Percentiles rank a stretch among this genome's conserved stretches.
These are phyloP conservation scores for Aegilops tauschii DNA, from an alignment of 176 grass and related monocot species.

Conservation along the genomic window DNA sequence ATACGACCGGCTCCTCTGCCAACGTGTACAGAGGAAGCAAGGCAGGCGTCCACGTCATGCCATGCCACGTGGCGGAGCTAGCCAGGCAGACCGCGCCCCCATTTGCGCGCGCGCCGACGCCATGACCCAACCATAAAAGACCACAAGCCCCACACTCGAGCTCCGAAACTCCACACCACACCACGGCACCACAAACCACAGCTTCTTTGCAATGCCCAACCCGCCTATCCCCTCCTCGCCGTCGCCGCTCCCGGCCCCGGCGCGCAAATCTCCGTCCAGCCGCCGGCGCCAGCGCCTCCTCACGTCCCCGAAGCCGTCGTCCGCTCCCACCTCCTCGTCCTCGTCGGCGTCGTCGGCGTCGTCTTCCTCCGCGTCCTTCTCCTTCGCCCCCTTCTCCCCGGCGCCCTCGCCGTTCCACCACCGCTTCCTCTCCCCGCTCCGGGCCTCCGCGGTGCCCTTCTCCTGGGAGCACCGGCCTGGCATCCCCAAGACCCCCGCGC, in stretches of 20 bases:
- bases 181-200: background rate
- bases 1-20: background rate
- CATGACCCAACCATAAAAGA: constrained; percentile 42
- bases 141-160: background rate
- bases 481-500: constrained; percentile 64
- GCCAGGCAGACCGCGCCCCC: background rate
- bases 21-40: background rate
- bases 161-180: background rate
- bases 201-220: constrained; percentile 21
- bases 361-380: constrained; percentile 23
- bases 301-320: background rate
- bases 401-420: constrained; percentile 52
- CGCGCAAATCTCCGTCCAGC: background rate
- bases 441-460: constrained; percentile 62
- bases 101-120: background rate
- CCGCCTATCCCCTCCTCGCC: constrained; percentile 3
- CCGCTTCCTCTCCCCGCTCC: constrained; percentile 52
- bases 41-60: background rate
- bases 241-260: background rate
- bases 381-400: constrained; percentile 32
- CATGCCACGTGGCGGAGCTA: background rate
- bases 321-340: background rate
- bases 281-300: background rate
- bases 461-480: constrained; percentile 83
- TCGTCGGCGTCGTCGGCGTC: background rate